Evolutionary conservation across 306 rosid species (phyloP).

Genomic region (Oxytropis ochrocephala): DNA sequence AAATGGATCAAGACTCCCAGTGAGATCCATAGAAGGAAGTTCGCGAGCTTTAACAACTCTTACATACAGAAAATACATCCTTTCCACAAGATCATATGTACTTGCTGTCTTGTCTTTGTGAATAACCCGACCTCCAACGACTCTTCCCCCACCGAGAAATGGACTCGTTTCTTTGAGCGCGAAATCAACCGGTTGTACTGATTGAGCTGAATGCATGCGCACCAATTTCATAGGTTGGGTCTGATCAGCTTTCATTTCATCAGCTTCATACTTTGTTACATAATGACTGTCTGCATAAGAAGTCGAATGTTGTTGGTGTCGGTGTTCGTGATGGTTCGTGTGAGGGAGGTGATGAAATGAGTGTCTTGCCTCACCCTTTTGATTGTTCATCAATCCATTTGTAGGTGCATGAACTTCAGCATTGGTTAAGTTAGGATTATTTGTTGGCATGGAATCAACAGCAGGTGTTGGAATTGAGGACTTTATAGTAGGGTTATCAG

Average conservation of each 20-base stretch:
- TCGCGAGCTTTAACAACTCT: constrained; percentile 84
- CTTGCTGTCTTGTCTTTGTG: constrained; percentile 72
- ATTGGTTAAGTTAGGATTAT: constrained; percentile 15
- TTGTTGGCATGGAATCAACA: constrained; percentile 29
- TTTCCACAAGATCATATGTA: constrained; percentile 82
- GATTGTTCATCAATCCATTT: constrained; percentile 16
- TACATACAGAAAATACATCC: constrained; percentile 82
- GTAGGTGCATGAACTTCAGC: constrained; percentile 20
- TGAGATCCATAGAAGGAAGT: constrained; percentile 78
- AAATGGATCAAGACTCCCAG: constrained; percentile 81
- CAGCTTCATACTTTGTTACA: constrained; percentile 45
- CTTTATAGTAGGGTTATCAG: constrained; percentile 48
- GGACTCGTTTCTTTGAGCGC: constrained; percentile 93
- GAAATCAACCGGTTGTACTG: constrained; percentile 68
- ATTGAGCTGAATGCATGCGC: constrained; percentile 48
- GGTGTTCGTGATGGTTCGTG: constrained; percentile 28
- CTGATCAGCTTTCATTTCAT: constrained; percentile 47
- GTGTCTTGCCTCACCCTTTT: constrained; percentile 47
- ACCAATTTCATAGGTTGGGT: constrained; percentile 49
- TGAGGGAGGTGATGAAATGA: constrained; percentile 68
- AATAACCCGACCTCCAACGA: constrained; percentile 72
- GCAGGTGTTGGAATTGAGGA: constrained; percentile 41
- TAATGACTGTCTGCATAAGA: constrained; percentile 35
- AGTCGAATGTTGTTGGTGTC: constrained; percentile 34
- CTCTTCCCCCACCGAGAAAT: constrained; percentile 85